Base-by-base conservation (phyloP, 163 green algal species). In the Prototheca stagnorum region DNA sequence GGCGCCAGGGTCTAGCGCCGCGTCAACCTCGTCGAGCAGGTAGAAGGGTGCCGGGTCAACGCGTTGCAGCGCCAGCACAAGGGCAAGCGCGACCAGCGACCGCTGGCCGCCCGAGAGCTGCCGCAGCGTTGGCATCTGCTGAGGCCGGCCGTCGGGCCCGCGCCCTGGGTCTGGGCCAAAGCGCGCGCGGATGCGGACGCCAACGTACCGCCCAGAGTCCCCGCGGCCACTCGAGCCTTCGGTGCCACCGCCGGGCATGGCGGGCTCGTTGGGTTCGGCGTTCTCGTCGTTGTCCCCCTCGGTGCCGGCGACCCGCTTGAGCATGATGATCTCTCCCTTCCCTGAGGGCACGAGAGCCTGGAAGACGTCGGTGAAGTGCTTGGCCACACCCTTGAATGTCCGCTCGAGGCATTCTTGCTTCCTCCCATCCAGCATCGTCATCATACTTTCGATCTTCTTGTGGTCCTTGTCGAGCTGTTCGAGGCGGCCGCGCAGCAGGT, bases 1-100 rank as follows among this genome's bases (percentile, higher is more conserved):
- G 65, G 77, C 70, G 54, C 70, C n/a, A n/a, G 85, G 83, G 61
- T 97, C 89, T 46, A 98, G 73, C 12, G 90, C 90, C 0, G 90
- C 89, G 66, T 98, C 90, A 20, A 98, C 94, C 70, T 98, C 90
- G 56, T 98, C 90, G 57, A 97, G 96, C 16, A 98, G 71, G 70
- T 97, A 97, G 57, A 94, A 95, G 31, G 84, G 80, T n/a, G 80
- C 82, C 7, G 81, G 84, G 61, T 95, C 82, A n/a, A n/a, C n/a
- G n/a, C n/a, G n/a, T n/a, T 60, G 62, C 54, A 98, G 96, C 48
- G 88, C 80, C 55, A 98, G 95, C 57, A 98, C 95, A 40, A 98
- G 82, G 3, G 88, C 75, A 39, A 97, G 70, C 3, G 90, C 88
- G 17, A 96, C 85, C 36, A 98, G 67, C 27, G 90, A 97, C 62